These are phyloP conservation scores for Nitzschia sp. DNA, from an alignment of 108 stramenopile genomes.

Conservation along the genomic window DNA sequence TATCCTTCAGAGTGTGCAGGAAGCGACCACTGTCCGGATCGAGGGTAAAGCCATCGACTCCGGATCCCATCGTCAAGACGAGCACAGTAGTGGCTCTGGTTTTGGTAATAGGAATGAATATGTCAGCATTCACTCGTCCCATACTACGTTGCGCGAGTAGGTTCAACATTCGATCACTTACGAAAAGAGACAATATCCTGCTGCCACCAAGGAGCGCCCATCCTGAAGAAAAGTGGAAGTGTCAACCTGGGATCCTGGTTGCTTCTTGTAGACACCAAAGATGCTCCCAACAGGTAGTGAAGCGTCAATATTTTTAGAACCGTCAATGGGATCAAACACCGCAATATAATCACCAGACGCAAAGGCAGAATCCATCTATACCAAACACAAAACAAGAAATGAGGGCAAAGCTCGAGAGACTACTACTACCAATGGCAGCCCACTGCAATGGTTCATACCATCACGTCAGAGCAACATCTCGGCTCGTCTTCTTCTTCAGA, in stretches of 20 bases:
- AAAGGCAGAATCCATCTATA: slow-evolving; percentile 62
- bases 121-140: no score
- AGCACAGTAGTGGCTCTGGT: slow-evolving; percentile 94
- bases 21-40: slow-evolving; percentile 95
- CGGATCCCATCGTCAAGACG: slow-evolving; percentile 90
- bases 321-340: slow-evolving; percentile 97
- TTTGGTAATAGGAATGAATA: no score
- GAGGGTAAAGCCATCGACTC: slow-evolving; percentile 97
- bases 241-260: slow-evolving; percentile 49
- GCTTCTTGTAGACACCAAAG: slow-evolving; percentile 91
- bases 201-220: slow-evolving; percentile 87
- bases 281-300: slow-evolving; percentile 98
- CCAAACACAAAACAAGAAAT: not conserved
- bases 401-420: no score
- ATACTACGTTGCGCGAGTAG: no score
- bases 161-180: slow-evolving; percentile 34
- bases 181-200: slow-evolving; percentile 98
- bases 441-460: slow-evolving; percentile 61
- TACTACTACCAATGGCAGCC: no score
- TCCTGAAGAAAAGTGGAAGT: slow-evolving; percentile 85
- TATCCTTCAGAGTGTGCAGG: slow-evolving; percentile 90
- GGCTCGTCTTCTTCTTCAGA: slow-evolving; percentile 85
- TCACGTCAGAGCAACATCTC: slow-evolving; percentile 76
- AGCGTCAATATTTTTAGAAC: slow-evolving; percentile 95
- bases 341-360: slow-evolving; percentile 90